These are phyloP conservation scores for Podaxis mareebaensis DNA, from an alignment of 768 basidiomycete species.

Conservation along the genomic window DNA sequence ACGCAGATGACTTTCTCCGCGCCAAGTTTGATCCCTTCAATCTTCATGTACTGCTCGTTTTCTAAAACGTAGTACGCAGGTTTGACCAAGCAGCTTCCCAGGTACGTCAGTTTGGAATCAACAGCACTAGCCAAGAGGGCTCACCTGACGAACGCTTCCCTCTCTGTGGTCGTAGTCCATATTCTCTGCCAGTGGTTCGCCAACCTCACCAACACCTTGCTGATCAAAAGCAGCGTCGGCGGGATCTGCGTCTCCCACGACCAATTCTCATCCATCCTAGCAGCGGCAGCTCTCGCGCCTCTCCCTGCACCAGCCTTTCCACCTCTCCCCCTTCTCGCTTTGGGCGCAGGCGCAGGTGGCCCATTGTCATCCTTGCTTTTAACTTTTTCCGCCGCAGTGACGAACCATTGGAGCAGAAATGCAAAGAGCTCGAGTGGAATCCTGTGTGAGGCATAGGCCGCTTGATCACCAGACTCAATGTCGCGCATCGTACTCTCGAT, in stretches of 20 bases:
- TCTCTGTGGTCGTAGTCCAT: conserved; percentile 86
- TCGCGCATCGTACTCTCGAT: conserved; percentile 73
- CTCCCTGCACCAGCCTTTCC: conserved; percentile 48
- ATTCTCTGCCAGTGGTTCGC: conserved; percentile 63
- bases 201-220: conserved; percentile 63
- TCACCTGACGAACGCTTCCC: conserved; percentile 84
- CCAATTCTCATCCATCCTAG: conserved; percentile 57
- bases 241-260: conserved; percentile 81
- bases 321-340: conserved; percentile 58
- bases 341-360: conserved; percentile 46
- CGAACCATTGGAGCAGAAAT: conserved; percentile 93
- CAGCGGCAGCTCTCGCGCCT: conserved; percentile 36
- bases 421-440: conserved; percentile 85
- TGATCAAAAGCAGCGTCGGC: conserved; percentile 64
- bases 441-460: conserved; percentile 64
- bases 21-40: conserved; percentile 62
- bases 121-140: conserved; percentile 26
- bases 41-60: conserved; percentile 88
- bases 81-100: conserved; percentile 77
- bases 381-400: conserved; percentile 75
- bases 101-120: background rate
- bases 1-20: conserved; percentile 88
- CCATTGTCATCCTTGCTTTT: conserved; percentile 52
- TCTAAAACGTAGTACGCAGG: conserved; percentile 88
- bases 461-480: conserved; percentile 66